Evolutionary conservation across 805 yeast species (phyloP), one percentile per base, ranked within the genome.

Genomic region (Starmerella powellii): DNA sequence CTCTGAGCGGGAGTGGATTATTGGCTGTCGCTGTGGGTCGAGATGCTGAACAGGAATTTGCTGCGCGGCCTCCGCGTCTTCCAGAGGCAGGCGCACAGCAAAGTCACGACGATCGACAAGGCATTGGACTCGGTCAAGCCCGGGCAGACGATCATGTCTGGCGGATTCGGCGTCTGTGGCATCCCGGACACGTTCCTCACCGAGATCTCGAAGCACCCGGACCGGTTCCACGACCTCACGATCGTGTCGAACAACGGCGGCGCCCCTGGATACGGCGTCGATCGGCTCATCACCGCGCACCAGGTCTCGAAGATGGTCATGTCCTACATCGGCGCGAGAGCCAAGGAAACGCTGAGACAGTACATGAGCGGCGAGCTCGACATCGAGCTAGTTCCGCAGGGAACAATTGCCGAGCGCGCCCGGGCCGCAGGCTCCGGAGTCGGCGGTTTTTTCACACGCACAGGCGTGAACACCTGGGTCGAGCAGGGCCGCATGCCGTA

Each of bases 401-500:
- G 75, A 3, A 67, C 70, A 13, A 53, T 70, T 21, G 74, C 73
- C 12, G 75, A 70, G 50, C 58, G 69, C 37, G 59, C 63, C 15
- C 56, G 73, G 24, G 73, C 74, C 12, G 73, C 68, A 8, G 71
- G 63, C 6, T 63, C 72, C 2, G 73, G 74, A 8, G 58, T 67
- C n/a, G 74, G 74, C 1, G 74, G 73, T 1, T 68, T 66, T 45
- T 70, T 60, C 52, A 64, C 73, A 8, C 65, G 72, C 2, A 65
- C 75, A 1, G 75, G 74, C 18, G 71, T 61, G n/a, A 65, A 65
- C 24, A 70, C 74, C n/a, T 67, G 71, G 70, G 58, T 70, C n/a
- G 70, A 70, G 50, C 60, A 66, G 39, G 74, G 75, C 20, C 63
- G 65, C 44, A 53, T 70, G 50, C 73, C 74, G 0, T 55, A 68